These are phyloP conservation scores for Dictyostelium gargantuum DNA, from an alignment of 208 protist species.

Conservation along the genomic window DNA sequence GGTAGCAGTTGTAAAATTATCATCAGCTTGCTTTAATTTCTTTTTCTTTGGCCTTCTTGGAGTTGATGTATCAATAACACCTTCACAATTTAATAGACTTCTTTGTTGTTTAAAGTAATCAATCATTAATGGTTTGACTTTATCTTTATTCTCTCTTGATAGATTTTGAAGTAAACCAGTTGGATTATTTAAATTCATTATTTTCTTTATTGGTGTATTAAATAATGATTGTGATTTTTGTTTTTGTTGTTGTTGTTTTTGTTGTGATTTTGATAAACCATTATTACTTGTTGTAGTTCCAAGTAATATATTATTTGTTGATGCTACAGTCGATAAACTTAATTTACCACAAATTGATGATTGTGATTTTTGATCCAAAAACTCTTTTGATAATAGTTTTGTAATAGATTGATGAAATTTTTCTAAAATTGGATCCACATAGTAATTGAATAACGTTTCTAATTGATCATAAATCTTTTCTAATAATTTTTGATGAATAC, in stretches of 20 bases:
- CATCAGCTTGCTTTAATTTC: neutral
- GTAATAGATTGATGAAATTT: neutral
- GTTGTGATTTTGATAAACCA: neutral
- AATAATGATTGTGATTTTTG: neutral
- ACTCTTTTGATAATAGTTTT: neutral
- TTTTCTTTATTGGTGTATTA: neutral
- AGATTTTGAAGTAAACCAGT: neutral
- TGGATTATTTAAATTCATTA: neutral
- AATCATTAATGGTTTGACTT: neutral
- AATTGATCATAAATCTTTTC: neutral
- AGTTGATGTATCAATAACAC: neutral
- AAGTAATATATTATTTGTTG: neutral
- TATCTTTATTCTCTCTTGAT: neutral
- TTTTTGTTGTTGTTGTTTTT: conserved; percentile 3
- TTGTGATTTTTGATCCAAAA: neutral
- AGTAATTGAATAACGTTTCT: neutral
- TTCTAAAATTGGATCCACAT: neutral
- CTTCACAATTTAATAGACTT: neutral
- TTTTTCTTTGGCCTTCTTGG: neutral
- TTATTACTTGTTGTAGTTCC: neutral
- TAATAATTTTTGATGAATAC: neutral
- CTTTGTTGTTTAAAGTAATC: neutral
- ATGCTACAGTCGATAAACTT: no score
- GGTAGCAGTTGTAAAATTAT: no score
- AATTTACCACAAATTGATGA: no score